A percentile compares a stretch with the other conserved stretches of the same genome.
These are phyloP conservation scores for Eremochloa ophiuroides DNA, from an alignment of 176 grass and related monocot species.

Conservation along the genomic window DNA sequence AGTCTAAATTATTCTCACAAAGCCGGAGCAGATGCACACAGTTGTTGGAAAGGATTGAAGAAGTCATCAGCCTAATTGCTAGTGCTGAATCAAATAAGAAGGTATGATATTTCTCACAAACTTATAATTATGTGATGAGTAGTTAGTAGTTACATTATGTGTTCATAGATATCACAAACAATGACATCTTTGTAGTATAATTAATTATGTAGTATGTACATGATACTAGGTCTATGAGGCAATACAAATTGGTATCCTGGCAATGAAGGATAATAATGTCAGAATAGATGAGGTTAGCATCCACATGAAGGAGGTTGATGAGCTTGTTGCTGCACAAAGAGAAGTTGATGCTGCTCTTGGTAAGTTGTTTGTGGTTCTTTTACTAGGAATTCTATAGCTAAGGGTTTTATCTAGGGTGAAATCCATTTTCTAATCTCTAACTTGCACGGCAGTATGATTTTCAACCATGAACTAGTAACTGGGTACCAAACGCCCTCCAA, in stretches of 20 bases:
- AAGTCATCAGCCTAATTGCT: slow-evolving; percentile 59
- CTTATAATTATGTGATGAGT: neutral
- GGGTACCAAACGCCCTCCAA: neutral
- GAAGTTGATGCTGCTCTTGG: slow-evolving; percentile 63
- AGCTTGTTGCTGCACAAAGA: slow-evolving; percentile 64
- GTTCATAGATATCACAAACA: neutral
- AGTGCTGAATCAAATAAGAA: slow-evolving; percentile 78
- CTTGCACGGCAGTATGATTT: neutral
- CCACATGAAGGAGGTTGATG: slow-evolving; percentile 71
- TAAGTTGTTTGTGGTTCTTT: slow-evolving; percentile 33
- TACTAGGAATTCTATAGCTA: neutral
- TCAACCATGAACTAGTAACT: neutral
- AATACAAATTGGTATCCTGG: slow-evolving; percentile 63
- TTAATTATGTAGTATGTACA: slow-evolving; percentile 17
- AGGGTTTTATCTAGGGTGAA: neutral
- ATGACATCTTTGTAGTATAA: neutral
- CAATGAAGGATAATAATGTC: slow-evolving; percentile 65
- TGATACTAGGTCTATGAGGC: slow-evolving; percentile 78
- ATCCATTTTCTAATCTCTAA: neutral
- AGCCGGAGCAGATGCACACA: slow-evolving; percentile 48
- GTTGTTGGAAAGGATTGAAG: slow-evolving; percentile 69
- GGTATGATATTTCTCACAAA: slow-evolving; percentile 30
- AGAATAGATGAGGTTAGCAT: slow-evolving; percentile 60
- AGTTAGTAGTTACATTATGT: neutral
- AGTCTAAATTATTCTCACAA: slow-evolving; percentile 68